These are phyloP conservation scores for Sutorius eximius DNA, from an alignment of 1,284 basidiomycete genomes.

Conservation along the genomic window DNA sequence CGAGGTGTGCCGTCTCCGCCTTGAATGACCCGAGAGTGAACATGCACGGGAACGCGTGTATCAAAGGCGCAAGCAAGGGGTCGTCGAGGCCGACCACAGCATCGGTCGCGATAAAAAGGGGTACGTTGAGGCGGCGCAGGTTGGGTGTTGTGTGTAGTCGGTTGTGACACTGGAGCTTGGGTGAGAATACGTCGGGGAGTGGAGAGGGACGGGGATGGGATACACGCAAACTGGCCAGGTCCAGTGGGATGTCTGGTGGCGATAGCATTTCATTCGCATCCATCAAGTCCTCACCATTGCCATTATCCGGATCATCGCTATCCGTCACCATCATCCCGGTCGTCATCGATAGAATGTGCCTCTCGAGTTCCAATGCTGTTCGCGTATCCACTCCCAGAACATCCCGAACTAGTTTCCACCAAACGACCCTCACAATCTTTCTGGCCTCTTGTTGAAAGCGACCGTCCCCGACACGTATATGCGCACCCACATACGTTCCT, in stretches of 20 bases:
- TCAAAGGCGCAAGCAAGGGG: conserved; percentile 49
- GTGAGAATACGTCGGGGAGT: conserved; percentile 21
- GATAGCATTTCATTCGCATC: conserved; percentile 10
- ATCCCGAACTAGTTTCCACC: conserved; percentile 56
- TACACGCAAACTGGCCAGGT: conserved; percentile 25
- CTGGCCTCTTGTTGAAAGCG: conserved; percentile 48
- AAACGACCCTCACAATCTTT: conserved; percentile 47
- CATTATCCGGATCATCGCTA: not conserved
- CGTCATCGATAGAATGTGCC: conserved; percentile 7
- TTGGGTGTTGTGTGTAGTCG: conserved; percentile 33
- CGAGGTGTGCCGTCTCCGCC: conserved; percentile 38
- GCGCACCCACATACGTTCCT: conserved; percentile 58
- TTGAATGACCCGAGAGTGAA: conserved; percentile 63
- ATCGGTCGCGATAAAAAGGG: conserved; percentile 75
- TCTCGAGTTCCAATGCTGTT: conserved; percentile 43
- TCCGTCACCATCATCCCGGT: not conserved
- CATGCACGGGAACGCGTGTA: conserved; percentile 66
- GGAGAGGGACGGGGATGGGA: conserved; percentile 20
- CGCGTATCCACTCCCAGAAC: conserved; percentile 41
- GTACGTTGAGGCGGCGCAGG: conserved; percentile 52
- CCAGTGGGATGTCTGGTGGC: conserved; percentile 18
- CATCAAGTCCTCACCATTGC: not conserved
- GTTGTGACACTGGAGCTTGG: conserved; percentile 36
- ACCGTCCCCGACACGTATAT: conserved; percentile 69
- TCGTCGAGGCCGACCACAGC: conserved; percentile 46